Conservation (phyloP, 352 stramenopile genomes). For the Phytophthora litchii region DNA sequence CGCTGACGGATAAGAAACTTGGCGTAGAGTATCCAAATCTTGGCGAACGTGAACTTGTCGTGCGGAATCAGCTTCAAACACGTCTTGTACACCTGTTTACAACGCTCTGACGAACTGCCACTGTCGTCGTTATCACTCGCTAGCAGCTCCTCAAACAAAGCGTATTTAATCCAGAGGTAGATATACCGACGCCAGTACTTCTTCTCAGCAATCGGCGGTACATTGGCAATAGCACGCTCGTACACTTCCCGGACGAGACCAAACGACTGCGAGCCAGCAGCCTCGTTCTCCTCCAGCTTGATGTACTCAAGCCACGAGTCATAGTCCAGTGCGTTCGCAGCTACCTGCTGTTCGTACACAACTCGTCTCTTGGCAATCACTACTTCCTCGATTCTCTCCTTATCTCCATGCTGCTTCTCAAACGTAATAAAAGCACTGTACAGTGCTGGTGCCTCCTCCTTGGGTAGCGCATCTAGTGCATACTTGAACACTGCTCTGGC, state of each 20-base stretch:
- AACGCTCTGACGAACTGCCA: conserved; percentile 58
- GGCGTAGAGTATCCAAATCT: conserved; percentile 98
- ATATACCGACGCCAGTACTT: conserved; percentile 99
- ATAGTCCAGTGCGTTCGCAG: conserved; percentile 94
- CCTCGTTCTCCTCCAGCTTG: conserved; percentile 96
- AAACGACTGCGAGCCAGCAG: conserved; percentile 52
- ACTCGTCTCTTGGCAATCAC: conserved; percentile 95
- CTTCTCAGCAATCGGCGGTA: conserved; percentile 96
- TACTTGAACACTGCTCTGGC: conserved; percentile 91
- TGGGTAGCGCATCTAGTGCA: conserved; percentile 77
- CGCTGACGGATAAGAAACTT: conserved; percentile 97
- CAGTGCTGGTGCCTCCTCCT: conserved; percentile 91
- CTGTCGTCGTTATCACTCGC: conserved; percentile 62
- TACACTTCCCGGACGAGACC: conserved; percentile 94
- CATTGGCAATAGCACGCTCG: conserved; percentile 94
- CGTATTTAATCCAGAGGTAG: conserved; percentile 99
- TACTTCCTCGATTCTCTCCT: conserved; percentile 95
- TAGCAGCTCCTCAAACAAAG: conserved; percentile 97
- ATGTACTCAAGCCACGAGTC: conserved; percentile 99
- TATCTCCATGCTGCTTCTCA: conserved; percentile 98
- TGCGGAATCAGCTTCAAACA: conserved; percentile 96
- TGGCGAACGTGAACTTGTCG: conserved; percentile 97
- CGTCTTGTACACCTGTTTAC: conserved; percentile 94
- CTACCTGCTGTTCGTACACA: conserved; percentile 95
- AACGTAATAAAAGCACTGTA: conserved; percentile 98